These are phyloP conservation scores for Arabidopsis lyrata DNA, from an alignment of 441 rosid species.

Conservation along the genomic window DNA sequence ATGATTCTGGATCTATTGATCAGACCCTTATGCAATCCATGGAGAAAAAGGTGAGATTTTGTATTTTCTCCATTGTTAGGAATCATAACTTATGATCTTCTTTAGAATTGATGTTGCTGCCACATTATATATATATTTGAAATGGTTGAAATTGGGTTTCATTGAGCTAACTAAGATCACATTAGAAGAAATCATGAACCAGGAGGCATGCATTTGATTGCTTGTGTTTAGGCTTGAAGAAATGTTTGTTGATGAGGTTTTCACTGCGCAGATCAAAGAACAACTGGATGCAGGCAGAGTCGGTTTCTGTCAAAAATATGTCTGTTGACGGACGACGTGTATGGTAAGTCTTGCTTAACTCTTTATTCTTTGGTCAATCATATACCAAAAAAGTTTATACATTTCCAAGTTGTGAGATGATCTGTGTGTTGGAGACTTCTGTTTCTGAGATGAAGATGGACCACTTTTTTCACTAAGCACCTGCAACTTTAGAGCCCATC, in stretches of 20 bases:
- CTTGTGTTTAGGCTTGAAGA: not conserved
- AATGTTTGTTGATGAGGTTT: not conserved
- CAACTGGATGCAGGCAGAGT: not conserved
- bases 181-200: too few species aligned
- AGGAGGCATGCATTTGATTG: not conserved
- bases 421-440: not conserved
- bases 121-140: too few species aligned
- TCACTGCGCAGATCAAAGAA: not conserved
- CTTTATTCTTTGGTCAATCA: not conserved
- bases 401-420: too few species aligned
- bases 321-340: constrained; percentile 95
- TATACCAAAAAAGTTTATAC: not conserved
- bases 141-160: not conserved
- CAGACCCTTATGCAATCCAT: constrained; percentile 80
- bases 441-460: not conserved
- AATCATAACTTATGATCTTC: not conserved
- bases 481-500: not conserved
- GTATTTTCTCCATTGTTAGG: not conserved
- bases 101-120: not conserved
- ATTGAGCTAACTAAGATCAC: not conserved
- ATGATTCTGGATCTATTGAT: constrained; percentile 65
- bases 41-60: constrained; percentile 64
- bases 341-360: constrained; percentile 51
- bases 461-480: not conserved
- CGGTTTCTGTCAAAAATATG: constrained; percentile 69